A percentile compares a stretch with the other conserved stretches of the same genome.
phyloP scores from a whole-genome alignment of 108 stramenopile species.

The Bacterosira constricta region DNA sequence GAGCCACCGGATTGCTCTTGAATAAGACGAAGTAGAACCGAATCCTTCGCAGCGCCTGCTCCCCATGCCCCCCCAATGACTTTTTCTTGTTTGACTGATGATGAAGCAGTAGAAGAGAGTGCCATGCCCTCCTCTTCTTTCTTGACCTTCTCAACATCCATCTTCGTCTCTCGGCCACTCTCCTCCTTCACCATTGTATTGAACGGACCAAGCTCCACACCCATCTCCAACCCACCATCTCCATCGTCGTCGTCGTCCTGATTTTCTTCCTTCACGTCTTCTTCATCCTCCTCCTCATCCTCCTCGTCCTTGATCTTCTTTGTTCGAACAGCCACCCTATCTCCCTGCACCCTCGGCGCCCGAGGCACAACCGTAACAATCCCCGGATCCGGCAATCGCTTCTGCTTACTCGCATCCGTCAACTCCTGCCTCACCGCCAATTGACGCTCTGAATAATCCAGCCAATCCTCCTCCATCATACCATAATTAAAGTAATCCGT shows the following conservation, averaged over 20 bases:
- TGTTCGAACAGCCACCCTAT: conserved; percentile 64
- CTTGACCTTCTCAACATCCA: conserved; percentile 21
- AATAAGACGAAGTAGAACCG: conserved; percentile 72
- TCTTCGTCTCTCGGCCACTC: conserved; percentile 29
- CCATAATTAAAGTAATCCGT: conserved; percentile 92
- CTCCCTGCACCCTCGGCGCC: conserved; percentile 67
- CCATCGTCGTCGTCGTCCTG: conserved; percentile 29
- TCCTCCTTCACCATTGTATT: background rate
- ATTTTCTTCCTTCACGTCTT: background rate
- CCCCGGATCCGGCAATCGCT: conserved; percentile 76
- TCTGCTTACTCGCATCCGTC: conserved; percentile 83
- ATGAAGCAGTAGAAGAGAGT: background rate
- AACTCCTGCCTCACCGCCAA: conserved; percentile 85
- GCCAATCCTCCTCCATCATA: conserved; percentile 84
- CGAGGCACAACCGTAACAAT: conserved; percentile 76
- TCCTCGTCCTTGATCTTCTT: conserved; percentile 38
- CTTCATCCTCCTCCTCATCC: conserved; percentile 13
- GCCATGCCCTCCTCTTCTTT: conserved; percentile 20
- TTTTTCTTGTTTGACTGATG: conserved; percentile 20
- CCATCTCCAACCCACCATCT: conserved; percentile 36
- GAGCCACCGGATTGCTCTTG: conserved; percentile 66
- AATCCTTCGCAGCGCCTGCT: conserved; percentile 76
- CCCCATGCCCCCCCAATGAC: conserved; percentile 85
- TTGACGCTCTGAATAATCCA: conserved; percentile 84
- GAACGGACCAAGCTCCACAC: conserved; percentile 34